phyloP scores from a whole-genome alignment of 768 basidiomycete species.

The Phaffia australis region DNA sequence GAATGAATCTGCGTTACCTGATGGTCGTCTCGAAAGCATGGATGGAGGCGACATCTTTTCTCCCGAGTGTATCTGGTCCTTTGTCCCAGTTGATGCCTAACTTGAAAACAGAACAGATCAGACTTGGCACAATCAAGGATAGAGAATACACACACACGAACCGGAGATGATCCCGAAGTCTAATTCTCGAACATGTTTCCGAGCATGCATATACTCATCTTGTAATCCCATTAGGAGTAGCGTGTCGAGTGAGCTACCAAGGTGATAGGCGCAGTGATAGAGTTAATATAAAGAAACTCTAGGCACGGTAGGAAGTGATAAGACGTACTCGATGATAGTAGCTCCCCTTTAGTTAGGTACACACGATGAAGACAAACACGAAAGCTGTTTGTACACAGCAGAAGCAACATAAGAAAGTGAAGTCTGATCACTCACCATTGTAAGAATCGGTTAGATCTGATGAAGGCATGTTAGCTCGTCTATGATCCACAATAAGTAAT shows the following conservation, averaged over 20 bases:
- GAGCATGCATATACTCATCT: conserved; percentile 32
- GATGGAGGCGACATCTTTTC: conserved; percentile 18
- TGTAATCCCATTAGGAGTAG: conserved; percentile 34
- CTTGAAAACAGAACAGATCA: too few species aligned
- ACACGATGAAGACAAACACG: background rate
- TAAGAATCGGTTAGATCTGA: conserved; percentile 29
- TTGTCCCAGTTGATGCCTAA: conserved; percentile 14
- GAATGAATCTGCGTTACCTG: conserved; percentile 27
- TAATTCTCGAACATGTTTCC: conserved; percentile 32
- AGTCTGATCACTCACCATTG: conserved; percentile 26
- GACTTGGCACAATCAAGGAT: too few species aligned
- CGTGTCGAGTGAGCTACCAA: conserved; percentile 28
- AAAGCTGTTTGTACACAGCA: background rate
- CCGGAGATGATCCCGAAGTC: conserved; percentile 32
- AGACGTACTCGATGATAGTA: conserved; percentile 29
- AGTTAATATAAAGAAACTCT: background rate
- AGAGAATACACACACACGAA: background rate
- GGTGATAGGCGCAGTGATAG: background rate
- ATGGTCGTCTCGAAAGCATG: conserved; percentile 42
- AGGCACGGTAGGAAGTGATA: background rate
- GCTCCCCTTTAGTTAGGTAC: conserved; percentile 26
- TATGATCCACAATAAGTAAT: background rate
- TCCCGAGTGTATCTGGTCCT: conserved; percentile 4
- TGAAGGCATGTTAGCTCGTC: background rate
- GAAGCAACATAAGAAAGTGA: background rate